These are phyloP conservation scores for Hysterangium stoloniferum DNA, from an alignment of 768 basidiomycete genomes.

Conservation along the genomic window DNA sequence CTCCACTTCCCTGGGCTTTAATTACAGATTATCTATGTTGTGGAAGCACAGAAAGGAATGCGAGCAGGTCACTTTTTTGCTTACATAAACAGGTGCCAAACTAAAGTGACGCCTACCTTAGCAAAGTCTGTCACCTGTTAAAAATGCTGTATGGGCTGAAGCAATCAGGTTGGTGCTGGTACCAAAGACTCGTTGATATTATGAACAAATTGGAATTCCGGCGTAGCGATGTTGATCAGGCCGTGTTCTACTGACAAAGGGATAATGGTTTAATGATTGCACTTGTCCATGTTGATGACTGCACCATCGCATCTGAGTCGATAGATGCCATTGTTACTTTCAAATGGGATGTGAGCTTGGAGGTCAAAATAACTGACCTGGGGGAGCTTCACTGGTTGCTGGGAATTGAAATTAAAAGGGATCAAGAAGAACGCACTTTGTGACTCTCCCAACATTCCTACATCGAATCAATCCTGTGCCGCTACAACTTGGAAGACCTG, in stretches of 20 bases:
- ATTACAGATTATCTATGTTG: too few relatives aligned
- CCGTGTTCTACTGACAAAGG: conserved; percentile 11
- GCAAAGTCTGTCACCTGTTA: too few relatives aligned
- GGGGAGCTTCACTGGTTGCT: conserved; percentile 1
- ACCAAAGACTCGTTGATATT: too few relatives aligned
- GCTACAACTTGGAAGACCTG: conserved; percentile 14
- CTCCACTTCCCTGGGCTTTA: too few relatives aligned
- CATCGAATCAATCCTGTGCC: conserved; percentile 11
- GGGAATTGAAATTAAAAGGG: not conserved
- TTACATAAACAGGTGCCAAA: too few relatives aligned
- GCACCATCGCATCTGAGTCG: conserved; percentile 13
- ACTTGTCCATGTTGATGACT: conserved; percentile 31
- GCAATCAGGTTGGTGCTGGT: conserved; percentile 24
- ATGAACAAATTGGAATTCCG: conserved; percentile 27
- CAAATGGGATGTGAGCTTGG: conserved; percentile 20
- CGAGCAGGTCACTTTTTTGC: too few relatives aligned
- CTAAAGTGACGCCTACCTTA: too few relatives aligned
- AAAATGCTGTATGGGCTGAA: conserved; percentile 31
- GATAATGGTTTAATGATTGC: conserved; percentile 18
- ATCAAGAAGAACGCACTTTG: not conserved
- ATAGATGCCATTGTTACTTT: conserved; percentile 14
- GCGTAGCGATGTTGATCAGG: conserved; percentile 22
- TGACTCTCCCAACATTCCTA: not conserved
- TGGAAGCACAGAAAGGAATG: too few relatives aligned
- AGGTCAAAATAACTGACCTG: conserved; percentile 3